Conservation (phyloP, 1,139 yeast species). For the Schizosaccharomyces versatilis region DNA sequence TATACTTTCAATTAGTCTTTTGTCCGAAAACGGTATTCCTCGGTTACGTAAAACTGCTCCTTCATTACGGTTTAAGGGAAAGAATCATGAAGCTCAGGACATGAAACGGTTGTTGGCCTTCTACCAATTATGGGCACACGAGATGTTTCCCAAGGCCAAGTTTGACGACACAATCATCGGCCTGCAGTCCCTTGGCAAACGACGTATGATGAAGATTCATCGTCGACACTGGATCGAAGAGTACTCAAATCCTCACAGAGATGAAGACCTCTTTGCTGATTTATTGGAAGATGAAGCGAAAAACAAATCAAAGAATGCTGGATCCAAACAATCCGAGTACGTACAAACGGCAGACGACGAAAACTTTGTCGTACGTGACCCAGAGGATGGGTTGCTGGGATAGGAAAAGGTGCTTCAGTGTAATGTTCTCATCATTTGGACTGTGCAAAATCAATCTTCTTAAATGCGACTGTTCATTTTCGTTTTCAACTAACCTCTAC, state of each 20-base stretch:
- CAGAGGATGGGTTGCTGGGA: not conserved
- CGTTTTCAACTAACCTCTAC: too few relatives aligned
- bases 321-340: not conserved
- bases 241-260: not conserved
- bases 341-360: not conserved
- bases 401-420: too few relatives aligned
- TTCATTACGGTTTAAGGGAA: not conserved
- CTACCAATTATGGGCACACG: constrained; percentile 3
- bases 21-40: not conserved
- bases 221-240: not conserved
- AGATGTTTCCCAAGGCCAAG: not conserved
- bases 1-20: not conserved
- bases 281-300: not conserved
- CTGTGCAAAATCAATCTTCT: too few relatives aligned
- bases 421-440: too few relatives aligned
- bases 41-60: not conserved
- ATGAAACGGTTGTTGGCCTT: not conserved
- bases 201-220: not conserved
- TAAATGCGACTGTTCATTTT: too few relatives aligned
- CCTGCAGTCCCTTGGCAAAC: not conserved
- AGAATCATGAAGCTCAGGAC: not conserved
- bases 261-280: not conserved
- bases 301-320: not conserved
- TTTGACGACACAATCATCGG: not conserved
- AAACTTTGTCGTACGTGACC: not conserved